Base-by-base conservation (phyloP, 1,284 basidiomycete species). In the Lentinus polychrous region DNA sequence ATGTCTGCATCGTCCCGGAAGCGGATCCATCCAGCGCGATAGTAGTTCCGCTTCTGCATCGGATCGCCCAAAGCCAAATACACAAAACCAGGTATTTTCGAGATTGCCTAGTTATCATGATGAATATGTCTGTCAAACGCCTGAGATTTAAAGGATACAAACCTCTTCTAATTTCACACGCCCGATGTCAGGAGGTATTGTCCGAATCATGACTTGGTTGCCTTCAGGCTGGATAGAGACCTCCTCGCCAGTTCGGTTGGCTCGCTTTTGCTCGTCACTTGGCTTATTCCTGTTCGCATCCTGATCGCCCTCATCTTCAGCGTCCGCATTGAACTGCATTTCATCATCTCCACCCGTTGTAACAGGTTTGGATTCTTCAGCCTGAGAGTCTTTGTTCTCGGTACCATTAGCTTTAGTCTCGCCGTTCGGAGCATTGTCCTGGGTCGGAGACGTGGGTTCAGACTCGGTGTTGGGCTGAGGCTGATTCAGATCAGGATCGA, bases 201-300 rank as follows among this genome's bases (percentile, higher is more conserved):
- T 93, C 55, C 93, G 84, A 60, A 96, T 92, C 79, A 95, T 91
- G 43, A 97, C 83, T 63, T 94, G 91, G 59, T 90, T 89, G 11
- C 86, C 83, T 57, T 90, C 83, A 20, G 90, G 81, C 35, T 76
- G 74, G 17, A 90, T 81, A 55, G 85, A 79, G 48, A 91, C 69
- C 60, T 90, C 86, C 59, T 88, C 85, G n/a, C 77, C 81, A 31
- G 79, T 76, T 53, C 73, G 77, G 10, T 27, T 27, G 40, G 54
- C 66, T 37, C 73, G 73, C 57, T 66, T 77, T 49, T 67, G 66
- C 46, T 76, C 73, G 51, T 63, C 64, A 8, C 62, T 59, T 33
- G 61, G 57, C 60, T 79, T 84, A 57, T 83, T 85, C 53, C 77
- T 72, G 46, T 63, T 72, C 39, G 74, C 66, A 27, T 82, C 79